Evolutionary conservation across 2,329 filamentous ascomycete genomes (phyloP).

Genomic region (Chaetomiaceae sp.): DNA sequence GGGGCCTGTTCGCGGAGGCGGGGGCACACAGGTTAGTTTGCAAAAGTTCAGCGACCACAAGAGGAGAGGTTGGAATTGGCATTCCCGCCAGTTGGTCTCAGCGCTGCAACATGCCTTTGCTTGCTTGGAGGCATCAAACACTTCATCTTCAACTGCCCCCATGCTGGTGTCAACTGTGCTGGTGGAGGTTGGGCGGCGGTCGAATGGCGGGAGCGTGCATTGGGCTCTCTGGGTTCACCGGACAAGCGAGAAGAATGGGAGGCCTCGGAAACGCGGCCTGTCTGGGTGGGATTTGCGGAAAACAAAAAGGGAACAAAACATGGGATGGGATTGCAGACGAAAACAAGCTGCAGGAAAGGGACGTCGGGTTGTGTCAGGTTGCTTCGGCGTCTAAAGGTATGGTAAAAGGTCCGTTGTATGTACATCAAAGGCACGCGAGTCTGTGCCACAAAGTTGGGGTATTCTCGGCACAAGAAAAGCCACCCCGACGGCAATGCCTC

Average conservation of each 20-base stretch:
- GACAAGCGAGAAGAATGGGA: neutral
- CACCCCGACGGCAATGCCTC: slow-evolving; percentile 11
- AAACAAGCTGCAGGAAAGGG: slow-evolving; percentile 8
- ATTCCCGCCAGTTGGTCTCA: neutral
- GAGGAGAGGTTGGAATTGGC: neutral
- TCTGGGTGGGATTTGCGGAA: neutral
- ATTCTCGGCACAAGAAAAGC: slow-evolving; percentile 10
- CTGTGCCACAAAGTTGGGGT: slow-evolving; percentile 18
- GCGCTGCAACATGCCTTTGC: slow-evolving; percentile 14
- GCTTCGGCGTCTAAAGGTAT: slow-evolving; percentile 10
- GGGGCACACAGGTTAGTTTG: too few relatives aligned
- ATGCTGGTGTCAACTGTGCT: slow-evolving; percentile 15
- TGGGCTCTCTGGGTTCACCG: neutral
- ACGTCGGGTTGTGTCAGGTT: slow-evolving; percentile 10
- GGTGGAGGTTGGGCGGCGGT: slow-evolving; percentile 1
- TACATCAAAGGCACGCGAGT: slow-evolving; percentile 17
- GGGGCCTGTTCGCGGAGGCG: too few relatives aligned
- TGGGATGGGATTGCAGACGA: neutral
- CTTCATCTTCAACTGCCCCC: neutral
- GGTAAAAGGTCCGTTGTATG: slow-evolving; percentile 1
- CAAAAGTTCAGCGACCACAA: too few relatives aligned
- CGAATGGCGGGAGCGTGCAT: slow-evolving; percentile 4
- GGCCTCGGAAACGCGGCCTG: neutral
- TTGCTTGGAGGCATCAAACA: slow-evolving; percentile 20
- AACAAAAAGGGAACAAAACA: neutral